Conservation (phyloP, 148 eudicot genomes). For the Suaeda aralocaspica region DNA sequence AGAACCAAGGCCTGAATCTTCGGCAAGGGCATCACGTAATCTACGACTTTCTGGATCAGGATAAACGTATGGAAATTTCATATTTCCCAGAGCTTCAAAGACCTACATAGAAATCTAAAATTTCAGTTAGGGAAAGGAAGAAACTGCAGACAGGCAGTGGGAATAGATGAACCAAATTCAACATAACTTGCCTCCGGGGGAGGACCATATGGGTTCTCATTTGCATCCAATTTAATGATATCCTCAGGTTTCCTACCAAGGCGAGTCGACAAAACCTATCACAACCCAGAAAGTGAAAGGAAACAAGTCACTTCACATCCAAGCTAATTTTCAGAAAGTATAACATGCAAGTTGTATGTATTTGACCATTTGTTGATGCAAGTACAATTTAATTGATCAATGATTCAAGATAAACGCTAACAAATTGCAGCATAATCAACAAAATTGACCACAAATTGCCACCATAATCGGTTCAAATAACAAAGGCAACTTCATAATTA, state of each 20-base stretch:
- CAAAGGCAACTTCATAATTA: neutral
- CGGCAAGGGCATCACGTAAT: slow-evolving; percentile 87
- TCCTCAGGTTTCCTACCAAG: slow-evolving; percentile 97
- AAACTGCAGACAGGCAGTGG: neutral
- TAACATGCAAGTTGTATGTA: neutral
- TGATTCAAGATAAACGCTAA: neutral
- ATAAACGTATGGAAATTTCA: slow-evolving; percentile 89
- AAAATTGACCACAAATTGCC: neutral
- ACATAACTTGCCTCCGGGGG: slow-evolving; percentile 85
- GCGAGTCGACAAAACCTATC: slow-evolving; percentile 84
- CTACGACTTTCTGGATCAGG: slow-evolving; percentile 95
- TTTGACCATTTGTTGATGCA: no score
- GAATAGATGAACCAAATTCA: neutral
- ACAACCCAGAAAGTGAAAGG: slow-evolving; percentile 5
- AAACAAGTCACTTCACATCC: slow-evolving; percentile 1
- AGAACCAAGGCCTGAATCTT: slow-evolving; percentile 86
- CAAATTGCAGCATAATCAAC: neutral
- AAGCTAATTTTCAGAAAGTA: neutral
- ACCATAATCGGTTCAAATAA: neutral
- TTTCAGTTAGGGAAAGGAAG: slow-evolving; percentile 5
- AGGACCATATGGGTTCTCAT: slow-evolving; percentile 96
- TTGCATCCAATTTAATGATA: slow-evolving; percentile 87
- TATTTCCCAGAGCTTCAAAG: slow-evolving; percentile 70
- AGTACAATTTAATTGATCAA: neutral
- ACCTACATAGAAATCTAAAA: slow-evolving; percentile 46